These are phyloP conservation scores for Powellomyces hirtus DNA, from an alignment of 192 early-diverging fungal genomes.

Conservation along the genomic window DNA sequence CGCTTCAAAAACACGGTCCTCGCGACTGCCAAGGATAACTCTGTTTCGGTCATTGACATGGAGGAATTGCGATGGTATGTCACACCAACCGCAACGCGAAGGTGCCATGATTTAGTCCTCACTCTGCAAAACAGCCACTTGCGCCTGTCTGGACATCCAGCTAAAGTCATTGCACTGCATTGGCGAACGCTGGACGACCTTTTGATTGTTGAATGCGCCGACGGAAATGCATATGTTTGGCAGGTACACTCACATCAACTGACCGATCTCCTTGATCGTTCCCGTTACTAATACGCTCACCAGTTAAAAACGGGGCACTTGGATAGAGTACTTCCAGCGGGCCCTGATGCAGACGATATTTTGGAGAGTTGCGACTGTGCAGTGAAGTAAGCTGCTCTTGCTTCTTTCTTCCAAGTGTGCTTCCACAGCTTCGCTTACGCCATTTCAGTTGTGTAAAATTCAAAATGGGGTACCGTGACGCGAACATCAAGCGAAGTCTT, in stretches of 20 bases:
- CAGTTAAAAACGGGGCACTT: conserved; percentile 75
- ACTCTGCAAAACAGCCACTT: too few relatives aligned
- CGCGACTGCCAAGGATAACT: conserved; percentile 68
- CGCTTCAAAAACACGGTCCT: conserved; percentile 44
- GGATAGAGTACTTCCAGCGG: conserved; percentile 58
- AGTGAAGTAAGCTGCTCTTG: conserved; percentile 36
- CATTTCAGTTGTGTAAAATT: conserved; percentile 31
- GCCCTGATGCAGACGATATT: conserved; percentile 53
- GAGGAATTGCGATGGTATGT: conserved; percentile 70
- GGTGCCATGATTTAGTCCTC: too few relatives aligned
- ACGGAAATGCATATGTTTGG: conserved; percentile 71
- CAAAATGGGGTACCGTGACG: conserved; percentile 27
- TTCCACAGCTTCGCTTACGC: neutral
- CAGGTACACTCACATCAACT: conserved; percentile 50
- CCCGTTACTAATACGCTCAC: neutral
- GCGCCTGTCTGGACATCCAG: conserved; percentile 62
- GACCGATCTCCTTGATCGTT: neutral
- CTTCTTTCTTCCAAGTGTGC: neutral
- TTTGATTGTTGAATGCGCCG: conserved; percentile 59
- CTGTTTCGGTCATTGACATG: conserved; percentile 67
- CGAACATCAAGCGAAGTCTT: conserved; percentile 36
- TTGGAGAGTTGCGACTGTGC: conserved; percentile 51
- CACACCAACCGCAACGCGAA: too few relatives aligned
- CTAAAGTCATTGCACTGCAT: conserved; percentile 54
- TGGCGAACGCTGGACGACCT: conserved; percentile 69